Base-by-base conservation (phyloP, 2,329 filamentous ascomycete species). In the Grosmannia huntii region DNA sequence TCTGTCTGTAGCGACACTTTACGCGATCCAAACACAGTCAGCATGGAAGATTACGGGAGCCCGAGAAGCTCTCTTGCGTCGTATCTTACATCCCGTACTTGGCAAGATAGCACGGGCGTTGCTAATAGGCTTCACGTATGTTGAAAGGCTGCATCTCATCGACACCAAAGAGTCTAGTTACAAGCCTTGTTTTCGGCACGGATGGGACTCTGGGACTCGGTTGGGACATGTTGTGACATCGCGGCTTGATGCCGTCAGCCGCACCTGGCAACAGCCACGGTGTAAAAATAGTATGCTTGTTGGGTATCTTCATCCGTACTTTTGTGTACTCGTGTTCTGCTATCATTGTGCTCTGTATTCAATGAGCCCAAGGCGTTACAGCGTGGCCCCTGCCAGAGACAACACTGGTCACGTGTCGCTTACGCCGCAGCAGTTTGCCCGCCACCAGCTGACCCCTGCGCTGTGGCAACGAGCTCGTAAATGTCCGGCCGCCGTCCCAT, bases 401-500 rank as follows among this genome's bases (percentile, higher is more conserved):
- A 33, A 7, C 9, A 9, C 9, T n/a, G 16, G 25, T 51, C 50
- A 53, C 48, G 48, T 28, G 36, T 16, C 36, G 48, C 25, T 28
- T 16, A 28, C 25, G 12, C 25, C 23, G 25, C 48, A 14, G 48
- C 12, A n/a, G 48, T 28, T 7, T 25, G 14, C 28, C 52, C 36
- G 21, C 33, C 52, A 11, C 11, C 52, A 5, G 21, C 23, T 2
- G 33, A 44, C 5, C 59, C 58, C 19, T 59, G 58, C 21, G 59
- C 61, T 36, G 56, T 59, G 23, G 57, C 61, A 28, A 62, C 56
- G 27, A 79, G 66, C 59, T 78, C 75, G 38, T 70, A 72, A 46
- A 79, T 62, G 60, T 72, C 76, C 16, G 79, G 64, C 49, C 70
- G 71, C 55, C 73, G 69, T 6, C 74, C 75, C 55, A 76, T 70